Evolutionary conservation across 306 rosid genomes (phyloP).

Genomic region (Abrus precatorius): DNA sequence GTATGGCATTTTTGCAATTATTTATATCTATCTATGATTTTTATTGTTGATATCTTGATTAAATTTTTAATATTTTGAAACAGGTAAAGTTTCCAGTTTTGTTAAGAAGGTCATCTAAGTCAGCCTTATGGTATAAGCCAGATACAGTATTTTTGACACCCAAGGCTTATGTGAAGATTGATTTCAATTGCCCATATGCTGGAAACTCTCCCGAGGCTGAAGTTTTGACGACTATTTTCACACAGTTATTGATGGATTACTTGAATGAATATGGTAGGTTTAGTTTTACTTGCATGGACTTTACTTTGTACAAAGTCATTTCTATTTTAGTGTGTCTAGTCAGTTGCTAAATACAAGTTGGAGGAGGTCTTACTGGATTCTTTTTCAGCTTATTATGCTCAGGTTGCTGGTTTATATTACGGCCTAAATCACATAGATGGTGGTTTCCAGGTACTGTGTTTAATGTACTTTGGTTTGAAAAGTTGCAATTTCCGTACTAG

Average conservation of each 20-base stretch:
- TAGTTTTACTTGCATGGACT: background rate
- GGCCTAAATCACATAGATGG: constrained; percentile 57
- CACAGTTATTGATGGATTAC: constrained; percentile 85
- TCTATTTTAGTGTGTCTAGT: constrained; percentile 11
- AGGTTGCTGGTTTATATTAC: constrained; percentile 86
- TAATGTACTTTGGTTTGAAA: constrained; percentile 35
- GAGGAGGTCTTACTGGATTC: constrained; percentile 44
- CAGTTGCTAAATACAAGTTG: constrained; percentile 41
- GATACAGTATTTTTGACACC: constrained; percentile 85
- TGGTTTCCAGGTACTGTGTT: constrained; percentile 86
- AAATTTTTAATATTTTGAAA: constrained; percentile 48
- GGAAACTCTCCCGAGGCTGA: constrained; percentile 85
- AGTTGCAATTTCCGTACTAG: background rate
- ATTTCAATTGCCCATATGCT: constrained; percentile 86
- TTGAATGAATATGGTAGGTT: constrained; percentile 90
- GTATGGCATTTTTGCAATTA: constrained; percentile 51
- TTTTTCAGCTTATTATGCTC: constrained; percentile 85
- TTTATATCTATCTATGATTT: constrained; percentile 16
- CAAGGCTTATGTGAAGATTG: constrained; percentile 83
- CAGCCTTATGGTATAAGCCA: constrained; percentile 89
- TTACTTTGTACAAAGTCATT: constrained; percentile 18
- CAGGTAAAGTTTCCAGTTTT: constrained; percentile 84
- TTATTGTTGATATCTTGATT: constrained; percentile 38
- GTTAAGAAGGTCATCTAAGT: constrained; percentile 71
- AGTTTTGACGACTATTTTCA: constrained; percentile 75